Evolutionary conservation across 257 asterid species (phyloP), one percentile per base, ranked within the genome.

Genomic region (Solanum paucissectum): DNA sequence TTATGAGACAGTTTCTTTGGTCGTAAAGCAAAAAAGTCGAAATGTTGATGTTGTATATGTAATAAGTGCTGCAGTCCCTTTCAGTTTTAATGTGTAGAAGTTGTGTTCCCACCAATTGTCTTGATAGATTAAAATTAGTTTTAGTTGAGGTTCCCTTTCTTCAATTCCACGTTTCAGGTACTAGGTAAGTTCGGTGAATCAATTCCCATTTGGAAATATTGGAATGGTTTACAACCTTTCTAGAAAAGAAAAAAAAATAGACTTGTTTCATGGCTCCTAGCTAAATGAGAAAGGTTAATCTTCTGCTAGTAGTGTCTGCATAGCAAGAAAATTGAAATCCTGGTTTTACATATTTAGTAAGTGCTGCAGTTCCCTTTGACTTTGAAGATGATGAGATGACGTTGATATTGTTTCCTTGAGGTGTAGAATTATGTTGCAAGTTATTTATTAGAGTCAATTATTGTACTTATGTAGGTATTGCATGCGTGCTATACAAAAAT

Each of bases 401-500:
- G 27, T 44, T 9, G 40, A 25, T 79, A 14, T 79, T 46, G 68
- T 81, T 46, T 20, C 68, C 33, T 81, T 8, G 18, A 46, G 68
- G 27, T 81, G 42, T 60, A 18, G 33, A 55, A 77, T 34, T 27
- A 2, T 60, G 68, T 76, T 62, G 12, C 23, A 8, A 60, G 76
- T 36, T 60, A 46, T 13, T 87, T 87, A 9, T 55, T 7, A 9
- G 37, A 33, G 58, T 79, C 44, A 42, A 58, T 20, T 79, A 25
- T 23, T 73, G 82, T 33, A 33, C 46, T 49, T 73, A 27, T 90
- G 87, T 91, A 97, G 99, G 99, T 97, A 29, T 88, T 96, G 91
- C 98, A 91, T 92, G 93, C 98, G 79, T 97, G 98, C 91, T 97
- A 94, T 87, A 92, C 98, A 25, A 96, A 93, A 91, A 98, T 95